A percentile compares a stretch with the other conserved stretches of the same genome.
Evolutionary conservation across 2,329 filamentous ascomycete species (phyloP).

Genomic region (Neonectria sp.): DNA sequence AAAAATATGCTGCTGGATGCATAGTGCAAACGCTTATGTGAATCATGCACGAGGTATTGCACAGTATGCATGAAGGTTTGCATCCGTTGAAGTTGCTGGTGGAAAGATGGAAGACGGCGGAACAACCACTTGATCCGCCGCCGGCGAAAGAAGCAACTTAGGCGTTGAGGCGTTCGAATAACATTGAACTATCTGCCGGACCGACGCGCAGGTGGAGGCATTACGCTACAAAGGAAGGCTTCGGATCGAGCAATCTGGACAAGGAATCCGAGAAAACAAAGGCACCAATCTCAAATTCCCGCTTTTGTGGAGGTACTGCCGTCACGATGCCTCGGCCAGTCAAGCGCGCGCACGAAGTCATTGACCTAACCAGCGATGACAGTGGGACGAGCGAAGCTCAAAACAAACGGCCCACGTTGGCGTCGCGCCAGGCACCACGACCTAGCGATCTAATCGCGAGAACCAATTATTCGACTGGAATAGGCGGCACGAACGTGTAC

Average conservation of each 20-base stretch:
- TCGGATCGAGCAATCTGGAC: background rate
- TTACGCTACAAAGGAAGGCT: background rate
- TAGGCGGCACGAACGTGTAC: slow-evolving; percentile 39
- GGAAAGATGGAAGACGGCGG: background rate
- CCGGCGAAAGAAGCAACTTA: slow-evolving; percentile 7
- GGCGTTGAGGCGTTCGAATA: background rate
- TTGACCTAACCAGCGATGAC: slow-evolving; percentile 61
- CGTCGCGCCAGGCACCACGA: slow-evolving; percentile 5
- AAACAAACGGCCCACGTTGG: slow-evolving; percentile 47
- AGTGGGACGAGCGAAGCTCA: slow-evolving; percentile 32
- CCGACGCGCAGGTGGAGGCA: background rate
- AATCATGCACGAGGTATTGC: no score
- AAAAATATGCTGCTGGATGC: no score
- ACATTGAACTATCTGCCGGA: background rate
- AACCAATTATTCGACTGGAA: slow-evolving; percentile 28
- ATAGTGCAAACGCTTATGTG: no score
- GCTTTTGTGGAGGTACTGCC: background rate
- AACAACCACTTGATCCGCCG: slow-evolving; percentile 4
- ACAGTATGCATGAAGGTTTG: no score
- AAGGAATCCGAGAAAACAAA: background rate
- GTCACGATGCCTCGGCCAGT: slow-evolving; percentile 36
- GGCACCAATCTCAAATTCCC: background rate
- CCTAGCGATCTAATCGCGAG: slow-evolving; percentile 6
- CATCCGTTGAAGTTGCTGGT: background rate
- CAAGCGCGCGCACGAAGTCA: slow-evolving; percentile 56